Evolutionary conservation across 768 basidiomycete genomes (phyloP).

Genomic region (Kwoniella heveanensis): DNA sequence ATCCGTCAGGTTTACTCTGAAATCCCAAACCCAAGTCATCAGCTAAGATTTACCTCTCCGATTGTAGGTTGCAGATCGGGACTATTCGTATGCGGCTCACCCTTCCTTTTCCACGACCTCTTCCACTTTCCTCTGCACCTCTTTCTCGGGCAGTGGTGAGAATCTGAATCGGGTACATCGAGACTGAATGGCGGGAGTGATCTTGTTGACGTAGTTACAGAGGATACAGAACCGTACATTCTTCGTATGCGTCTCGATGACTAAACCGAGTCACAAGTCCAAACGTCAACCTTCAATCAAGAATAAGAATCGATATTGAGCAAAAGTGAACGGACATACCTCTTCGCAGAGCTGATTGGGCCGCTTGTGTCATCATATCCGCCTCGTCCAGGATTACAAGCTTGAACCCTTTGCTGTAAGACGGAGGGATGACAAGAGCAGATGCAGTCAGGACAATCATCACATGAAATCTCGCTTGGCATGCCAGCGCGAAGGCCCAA

Average conservation of each 20-base stretch:
- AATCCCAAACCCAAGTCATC: background rate
- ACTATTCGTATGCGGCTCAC: slow-evolving; percentile 60
- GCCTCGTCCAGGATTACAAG: slow-evolving; percentile 98
- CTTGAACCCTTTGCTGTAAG: slow-evolving; percentile 81
- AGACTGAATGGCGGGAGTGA: slow-evolving; percentile 96
- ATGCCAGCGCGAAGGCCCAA: too few species aligned
- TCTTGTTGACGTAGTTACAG: slow-evolving; percentile 99
- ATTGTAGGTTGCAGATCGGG: background rate
- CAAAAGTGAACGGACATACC: slow-evolving; percentile 51
- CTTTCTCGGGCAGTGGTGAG: slow-evolving; percentile 79
- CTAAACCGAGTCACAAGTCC: too few species aligned
- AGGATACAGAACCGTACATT: slow-evolving; percentile 99
- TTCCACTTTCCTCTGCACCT: slow-evolving; percentile 80
- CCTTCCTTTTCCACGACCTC: slow-evolving; percentile 79
- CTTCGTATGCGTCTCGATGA: slow-evolving; percentile 97
- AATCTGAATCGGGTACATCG: slow-evolving; percentile 97
- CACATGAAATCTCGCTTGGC: too few species aligned
- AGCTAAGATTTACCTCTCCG: too few species aligned
- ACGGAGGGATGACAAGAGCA: background rate
- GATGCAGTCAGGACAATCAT: too few species aligned
- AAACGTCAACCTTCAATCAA: too few species aligned
- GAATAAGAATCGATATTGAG: too few species aligned
- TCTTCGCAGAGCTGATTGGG: slow-evolving; percentile 92
- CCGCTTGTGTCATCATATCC: slow-evolving; percentile 99
- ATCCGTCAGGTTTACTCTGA: slow-evolving; percentile 78